Evolutionary conservation across 1,139 yeast species (phyloP).

Genomic region (Hanseniaspora uvarum): DNA sequence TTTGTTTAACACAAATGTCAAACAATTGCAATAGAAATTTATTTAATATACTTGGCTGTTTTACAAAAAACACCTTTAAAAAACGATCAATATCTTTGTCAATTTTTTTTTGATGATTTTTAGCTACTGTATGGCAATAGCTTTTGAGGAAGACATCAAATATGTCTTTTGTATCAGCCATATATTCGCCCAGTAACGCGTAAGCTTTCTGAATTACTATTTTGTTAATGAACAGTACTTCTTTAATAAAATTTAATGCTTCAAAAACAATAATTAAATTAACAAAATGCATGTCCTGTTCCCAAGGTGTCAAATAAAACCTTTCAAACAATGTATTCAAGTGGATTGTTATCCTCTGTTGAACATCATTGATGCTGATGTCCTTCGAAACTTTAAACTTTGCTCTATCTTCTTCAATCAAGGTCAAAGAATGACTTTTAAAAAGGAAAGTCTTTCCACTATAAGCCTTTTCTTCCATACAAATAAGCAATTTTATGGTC

Average conservation of each 20-base stretch:
- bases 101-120: neutral
- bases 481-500: neutral
- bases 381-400: neutral
- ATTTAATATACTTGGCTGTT: neutral
- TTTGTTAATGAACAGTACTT: neutral
- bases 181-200: neutral
- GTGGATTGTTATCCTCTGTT: neutral
- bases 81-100: neutral
- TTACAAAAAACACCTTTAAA: neutral
- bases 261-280: neutral
- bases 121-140: neutral
- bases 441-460: neutral
- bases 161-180: neutral
- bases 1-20: neutral
- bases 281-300: neutral
- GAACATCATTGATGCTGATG: neutral
- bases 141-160: neutral
- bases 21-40: neutral
- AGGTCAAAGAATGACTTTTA: neutral
- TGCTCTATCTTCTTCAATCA: neutral
- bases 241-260: neutral
- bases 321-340: neutral
- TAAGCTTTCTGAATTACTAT: neutral
- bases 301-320: neutral
- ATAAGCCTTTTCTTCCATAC: neutral